Evolutionary conservation across 108 stramenopile genomes (phyloP).

Genomic region (Pinguiococcus pyrenoidosus): DNA sequence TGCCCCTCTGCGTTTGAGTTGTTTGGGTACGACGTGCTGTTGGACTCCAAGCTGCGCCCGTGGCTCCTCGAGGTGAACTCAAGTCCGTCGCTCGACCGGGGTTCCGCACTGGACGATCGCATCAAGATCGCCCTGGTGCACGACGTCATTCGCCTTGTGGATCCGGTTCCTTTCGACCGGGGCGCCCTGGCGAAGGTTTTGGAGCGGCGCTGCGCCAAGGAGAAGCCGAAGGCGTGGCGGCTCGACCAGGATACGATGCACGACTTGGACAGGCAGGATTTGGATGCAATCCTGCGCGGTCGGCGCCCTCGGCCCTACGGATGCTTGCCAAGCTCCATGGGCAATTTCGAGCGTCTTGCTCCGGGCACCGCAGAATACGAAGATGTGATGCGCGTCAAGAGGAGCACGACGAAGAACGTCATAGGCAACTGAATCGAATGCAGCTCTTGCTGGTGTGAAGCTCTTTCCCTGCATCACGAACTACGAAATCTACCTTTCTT

Average conservation of each 20-base stretch:
- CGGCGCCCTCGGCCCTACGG: constrained; percentile 15
- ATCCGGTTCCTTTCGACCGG: constrained; percentile 28
- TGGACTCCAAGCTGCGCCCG: constrained; percentile 34
- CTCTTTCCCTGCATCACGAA: too few relatives aligned
- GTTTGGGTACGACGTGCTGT: constrained; percentile 47
- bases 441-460: too few relatives aligned
- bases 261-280: constrained; percentile 11
- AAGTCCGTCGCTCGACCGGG: constrained; percentile 39
- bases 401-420: not conserved
- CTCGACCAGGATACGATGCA: not conserved
- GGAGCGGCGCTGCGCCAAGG: not conserved
- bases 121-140: constrained; percentile 33
- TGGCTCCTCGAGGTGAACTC: constrained; percentile 50
- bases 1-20: constrained; percentile 21
- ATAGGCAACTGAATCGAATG: too few relatives aligned
- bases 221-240: not conserved
- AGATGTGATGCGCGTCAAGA: constrained; percentile 7
- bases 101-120: constrained; percentile 20
- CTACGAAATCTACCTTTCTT: too few relatives aligned
- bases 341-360: constrained; percentile 20
- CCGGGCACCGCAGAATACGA: constrained; percentile 14
- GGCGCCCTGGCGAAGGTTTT: not conserved
- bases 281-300: constrained; percentile 12
- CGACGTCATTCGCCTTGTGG: constrained; percentile 35
- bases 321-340: constrained; percentile 14